Evolutionary conservation across 2,329 filamentous ascomycete genomes (phyloP), one percentile per base, ranked within the genome.

Genomic region (Botrytis fragariae): DNA sequence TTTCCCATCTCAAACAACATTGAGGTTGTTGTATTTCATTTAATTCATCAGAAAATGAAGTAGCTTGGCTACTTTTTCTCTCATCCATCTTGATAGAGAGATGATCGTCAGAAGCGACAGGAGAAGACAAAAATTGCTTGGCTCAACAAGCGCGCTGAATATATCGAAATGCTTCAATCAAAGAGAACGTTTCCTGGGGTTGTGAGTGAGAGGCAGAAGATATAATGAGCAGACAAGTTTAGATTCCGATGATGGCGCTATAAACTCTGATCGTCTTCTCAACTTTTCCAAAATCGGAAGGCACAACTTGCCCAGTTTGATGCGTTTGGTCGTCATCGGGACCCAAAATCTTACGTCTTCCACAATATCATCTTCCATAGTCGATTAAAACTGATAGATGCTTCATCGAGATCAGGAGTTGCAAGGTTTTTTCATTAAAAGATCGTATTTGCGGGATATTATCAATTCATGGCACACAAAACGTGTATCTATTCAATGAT

Each of bases 1-100:
- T 57, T 12, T 69, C 65, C 65, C 65, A 69, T 32, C 65, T 57
- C 48, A 69, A 69, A 59, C 65, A 69, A 42, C 39, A 44, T 69
- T 59, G 65, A 69, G 65, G 65, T 69, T 57, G 18, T 22, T 29
- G 48, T 69, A 44, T 69, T 7, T 57, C 25, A 32, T 2, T 44
- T 57, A 69, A 25, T 14, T 57, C 65, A 10, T 57, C 48, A 29
- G 65, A 42, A 16, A 54, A 68, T 16, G 65, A 57, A 22, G 65
- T 32, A 32, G n/a, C 35, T 68, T 29, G 25, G n/a, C 48, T 32
- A 8, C 25, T 42, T 20, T 32, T 69, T 44, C 8, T 29, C 32
- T 69, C 65, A 42, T 69, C n/a, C 65, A 69, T 69, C 29, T 57
- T 59, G 65, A 25, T 32, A 12, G 1, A 7, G n/a, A 1, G 32